Evolutionary conservation across 495 filamentous ascomycete genomes (phyloP), one percentile per base, ranked within the genome.

Genomic region (Collariella sp.): DNA sequence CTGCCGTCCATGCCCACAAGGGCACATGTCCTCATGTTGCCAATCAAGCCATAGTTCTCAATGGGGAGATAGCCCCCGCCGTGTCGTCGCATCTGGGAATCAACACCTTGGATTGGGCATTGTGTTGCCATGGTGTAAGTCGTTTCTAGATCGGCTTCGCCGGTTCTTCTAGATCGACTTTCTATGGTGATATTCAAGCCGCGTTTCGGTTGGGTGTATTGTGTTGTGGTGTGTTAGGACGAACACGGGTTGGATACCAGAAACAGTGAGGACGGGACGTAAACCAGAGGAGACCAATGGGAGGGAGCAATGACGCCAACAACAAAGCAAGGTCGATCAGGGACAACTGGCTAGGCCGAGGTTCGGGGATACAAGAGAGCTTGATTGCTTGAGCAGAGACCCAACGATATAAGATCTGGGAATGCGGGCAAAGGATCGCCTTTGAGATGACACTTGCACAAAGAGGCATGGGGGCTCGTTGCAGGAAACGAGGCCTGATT

Each of bases 11-110:
- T 83, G 63, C 81, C 83, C 31, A 86, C 77, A 24, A 88, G 70
- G 20, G 85, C 84, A 69, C 82, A 85, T n/a, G 85, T 87, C 60
- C 81, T 75, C 84, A 87, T 86, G 62, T 87, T 86, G 13, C 85
- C 84, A 62, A 87, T 85, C 55, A 88, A 70, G 29, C 85, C 85
- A 74, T 88, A 88, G 62, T 87, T 76, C 61, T 87, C 85, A 54
- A 88, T 85, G 48, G 84, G 79, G 31, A 79, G 77, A 58, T 85
- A 86, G 11, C 72, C 70, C 0, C 58, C 61, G 12, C 57, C 48
- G 6, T 56, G 56, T 34, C 23, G 53, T 31, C 69, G 62, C 63
- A 66, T 59, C 12, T 56, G 56, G 61, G 59, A 60, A 29, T 60
- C 48, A 18, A 51, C 19, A 31, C 52, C 46, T 44, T 62, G 57